phyloP scores from a whole-genome alignment of 2,329 filamentous ascomycete species.

The Cladosporium sp. region DNA sequence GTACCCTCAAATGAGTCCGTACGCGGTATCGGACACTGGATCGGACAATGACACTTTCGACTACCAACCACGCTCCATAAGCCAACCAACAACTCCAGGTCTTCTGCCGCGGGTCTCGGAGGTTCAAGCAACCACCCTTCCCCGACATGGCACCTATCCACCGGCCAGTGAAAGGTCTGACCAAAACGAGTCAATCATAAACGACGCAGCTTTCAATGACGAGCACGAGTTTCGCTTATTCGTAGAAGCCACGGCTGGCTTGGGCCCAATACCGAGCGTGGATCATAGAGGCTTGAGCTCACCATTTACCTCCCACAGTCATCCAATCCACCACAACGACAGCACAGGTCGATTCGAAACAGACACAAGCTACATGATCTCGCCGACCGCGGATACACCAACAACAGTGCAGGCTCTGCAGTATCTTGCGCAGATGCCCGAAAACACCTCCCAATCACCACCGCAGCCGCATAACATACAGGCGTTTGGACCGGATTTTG shows the following conservation, averaged over 20 bases:
- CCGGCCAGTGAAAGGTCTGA: not conserved
- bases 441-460: not conserved
- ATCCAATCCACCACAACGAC: not conserved
- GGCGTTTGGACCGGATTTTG: conserved; percentile 12
- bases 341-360: too few relatives aligned
- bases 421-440: conserved; percentile 23
- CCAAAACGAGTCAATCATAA: conserved; percentile 11
- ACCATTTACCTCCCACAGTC: not conserved
- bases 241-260: conserved; percentile 28
- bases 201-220: conserved; percentile 24
- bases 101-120: conserved; percentile 8
- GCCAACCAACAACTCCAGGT: conserved; percentile 22
- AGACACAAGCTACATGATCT: conserved; percentile 12
- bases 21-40: conserved; percentile 11
- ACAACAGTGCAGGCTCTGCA: conserved; percentile 22
- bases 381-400: conserved; percentile 21
- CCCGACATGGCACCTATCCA: not conserved
- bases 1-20: conserved; percentile 22
- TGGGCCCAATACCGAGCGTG: conserved; percentile 18
- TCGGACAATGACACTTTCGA: conserved; percentile 10
- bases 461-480: not conserved
- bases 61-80: conserved; percentile 17
- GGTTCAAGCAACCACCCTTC: conserved; percentile 14
- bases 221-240: conserved; percentile 28
- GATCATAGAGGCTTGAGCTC: not conserved